Evolutionary conservation across 768 basidiomycete genomes (phyloP).

Genomic region (Lactarius sp.): DNA sequence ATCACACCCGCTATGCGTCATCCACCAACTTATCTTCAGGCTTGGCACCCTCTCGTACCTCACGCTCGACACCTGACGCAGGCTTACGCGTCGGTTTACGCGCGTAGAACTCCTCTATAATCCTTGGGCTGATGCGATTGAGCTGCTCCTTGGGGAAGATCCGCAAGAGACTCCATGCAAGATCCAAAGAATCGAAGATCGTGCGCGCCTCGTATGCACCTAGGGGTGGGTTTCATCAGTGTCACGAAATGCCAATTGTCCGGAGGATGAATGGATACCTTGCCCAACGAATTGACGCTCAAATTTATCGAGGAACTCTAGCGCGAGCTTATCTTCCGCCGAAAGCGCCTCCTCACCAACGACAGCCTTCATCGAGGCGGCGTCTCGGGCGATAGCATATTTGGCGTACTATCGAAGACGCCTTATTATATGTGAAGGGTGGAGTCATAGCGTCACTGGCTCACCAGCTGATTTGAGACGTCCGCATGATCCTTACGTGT

Average conservation of each 20-base stretch:
- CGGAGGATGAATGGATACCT: slow-evolving; percentile 42
- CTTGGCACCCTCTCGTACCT: slow-evolving; percentile 36
- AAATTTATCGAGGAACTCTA: slow-evolving; percentile 98
- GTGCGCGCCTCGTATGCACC: slow-evolving; percentile 93
- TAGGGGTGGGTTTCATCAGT: slow-evolving; percentile 32
- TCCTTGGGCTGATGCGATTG: slow-evolving; percentile 97
- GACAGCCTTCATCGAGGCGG: slow-evolving; percentile 98
- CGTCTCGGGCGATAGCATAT: slow-evolving; percentile 96
- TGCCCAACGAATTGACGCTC: slow-evolving; percentile 97
- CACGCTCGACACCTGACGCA: slow-evolving; percentile 40
- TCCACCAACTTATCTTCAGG: slow-evolving; percentile 62
- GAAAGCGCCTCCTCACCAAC: slow-evolving; percentile 98
- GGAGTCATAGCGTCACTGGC: slow-evolving; percentile 29
- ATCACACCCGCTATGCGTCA: slow-evolving; percentile 29
- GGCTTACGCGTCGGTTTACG: slow-evolving; percentile 71
- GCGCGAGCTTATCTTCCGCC: slow-evolving; percentile 89
- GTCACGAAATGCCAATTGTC: background rate
- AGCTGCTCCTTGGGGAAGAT: slow-evolving; percentile 99
- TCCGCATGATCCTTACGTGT: slow-evolving; percentile 99
- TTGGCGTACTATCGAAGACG: slow-evolving; percentile 74
- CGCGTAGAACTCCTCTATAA: slow-evolving; percentile 88
- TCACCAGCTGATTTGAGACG: slow-evolving; percentile 95
- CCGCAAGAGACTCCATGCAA: slow-evolving; percentile 93
- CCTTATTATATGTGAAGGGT: slow-evolving; percentile 23
- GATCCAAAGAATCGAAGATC: slow-evolving; percentile 94